Evolutionary conservation across 2,329 filamentous ascomycete species (phyloP).

Genomic region (Pseudogymnoascus sp.): DNA sequence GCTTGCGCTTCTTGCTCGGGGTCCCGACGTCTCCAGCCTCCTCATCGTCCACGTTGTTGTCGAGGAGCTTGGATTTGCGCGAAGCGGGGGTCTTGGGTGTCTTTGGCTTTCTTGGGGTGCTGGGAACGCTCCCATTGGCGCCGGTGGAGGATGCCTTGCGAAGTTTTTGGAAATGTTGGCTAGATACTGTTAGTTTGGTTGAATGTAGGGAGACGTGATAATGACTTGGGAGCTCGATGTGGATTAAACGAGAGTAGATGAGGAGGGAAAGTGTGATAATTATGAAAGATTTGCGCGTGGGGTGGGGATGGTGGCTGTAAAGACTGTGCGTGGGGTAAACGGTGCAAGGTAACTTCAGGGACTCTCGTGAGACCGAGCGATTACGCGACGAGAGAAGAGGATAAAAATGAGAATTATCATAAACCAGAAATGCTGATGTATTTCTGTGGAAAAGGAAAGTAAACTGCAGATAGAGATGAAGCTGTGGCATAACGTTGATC

Average conservation of each 20-base stretch:
- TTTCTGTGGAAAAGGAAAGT: neutral
- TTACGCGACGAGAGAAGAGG: neutral
- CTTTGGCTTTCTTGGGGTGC: neutral
- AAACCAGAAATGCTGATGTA: neutral
- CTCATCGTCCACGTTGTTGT: constrained; percentile 10
- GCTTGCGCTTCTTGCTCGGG: constrained; percentile 16
- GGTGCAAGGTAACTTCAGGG: too few species aligned
- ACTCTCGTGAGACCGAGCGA: neutral
- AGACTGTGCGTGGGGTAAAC: neutral
- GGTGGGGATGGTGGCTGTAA: too few species aligned
- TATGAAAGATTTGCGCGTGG: neutral
- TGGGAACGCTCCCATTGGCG: neutral
- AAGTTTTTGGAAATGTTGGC: constrained; percentile 28
- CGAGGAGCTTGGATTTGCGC: neutral
- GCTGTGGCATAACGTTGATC: neutral
- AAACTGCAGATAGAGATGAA: neutral
- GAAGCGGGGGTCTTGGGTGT: neutral
- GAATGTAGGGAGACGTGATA: neutral
- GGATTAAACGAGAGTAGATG: neutral
- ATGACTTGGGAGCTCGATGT: neutral
- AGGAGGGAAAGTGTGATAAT: neutral
- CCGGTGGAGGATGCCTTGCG: constrained; percentile 13
- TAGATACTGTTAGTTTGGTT: constrained; percentile 12
- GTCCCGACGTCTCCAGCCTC: neutral
- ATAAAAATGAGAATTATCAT: neutral